Evolutionary conservation across 768 basidiomycete genomes (phyloP).

Genomic region (Mycena olivaceomarginata): DNA sequence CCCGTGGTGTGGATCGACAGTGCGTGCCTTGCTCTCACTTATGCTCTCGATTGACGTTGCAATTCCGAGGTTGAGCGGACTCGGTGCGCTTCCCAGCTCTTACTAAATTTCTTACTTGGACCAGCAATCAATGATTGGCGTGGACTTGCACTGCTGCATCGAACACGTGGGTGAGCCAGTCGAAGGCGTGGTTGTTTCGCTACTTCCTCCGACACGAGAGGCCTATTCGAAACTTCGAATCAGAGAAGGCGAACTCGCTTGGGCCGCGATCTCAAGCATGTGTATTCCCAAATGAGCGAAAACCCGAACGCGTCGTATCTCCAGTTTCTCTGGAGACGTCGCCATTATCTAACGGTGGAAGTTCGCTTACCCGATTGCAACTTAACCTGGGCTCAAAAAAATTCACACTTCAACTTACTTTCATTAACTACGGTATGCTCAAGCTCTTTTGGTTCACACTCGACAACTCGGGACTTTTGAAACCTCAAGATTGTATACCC

Average conservation of each 20-base stretch:
- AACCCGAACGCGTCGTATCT: constrained; percentile 10
- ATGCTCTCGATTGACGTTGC: constrained; percentile 25
- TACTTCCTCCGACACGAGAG: constrained; percentile 16
- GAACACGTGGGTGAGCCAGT: constrained; percentile 9
- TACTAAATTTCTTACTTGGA: background rate
- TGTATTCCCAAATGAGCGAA: background rate
- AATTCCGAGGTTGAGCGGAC: constrained; percentile 34
- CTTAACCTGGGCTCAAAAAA: constrained; percentile 7
- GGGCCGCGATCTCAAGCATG: background rate
- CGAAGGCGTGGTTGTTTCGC: background rate
- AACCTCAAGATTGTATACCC: background rate
- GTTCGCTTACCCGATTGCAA: background rate
- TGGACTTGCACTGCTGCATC: background rate
- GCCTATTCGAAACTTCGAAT: background rate
- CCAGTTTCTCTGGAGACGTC: background rate
- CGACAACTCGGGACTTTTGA: background rate
- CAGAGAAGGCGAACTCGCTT: no score
- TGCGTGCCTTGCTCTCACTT: constrained; percentile 31
- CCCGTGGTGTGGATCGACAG: constrained; percentile 35
- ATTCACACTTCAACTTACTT: constrained; percentile 1
- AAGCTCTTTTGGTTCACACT: constrained; percentile 8
- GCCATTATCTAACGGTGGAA: background rate
- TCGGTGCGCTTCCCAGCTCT: background rate
- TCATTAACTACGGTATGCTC: constrained; percentile 20
- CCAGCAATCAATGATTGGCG: constrained; percentile 34